These are phyloP conservation scores for Malus orientalis DNA, from an alignment of 306 rosid species.

Conservation along the genomic window DNA sequence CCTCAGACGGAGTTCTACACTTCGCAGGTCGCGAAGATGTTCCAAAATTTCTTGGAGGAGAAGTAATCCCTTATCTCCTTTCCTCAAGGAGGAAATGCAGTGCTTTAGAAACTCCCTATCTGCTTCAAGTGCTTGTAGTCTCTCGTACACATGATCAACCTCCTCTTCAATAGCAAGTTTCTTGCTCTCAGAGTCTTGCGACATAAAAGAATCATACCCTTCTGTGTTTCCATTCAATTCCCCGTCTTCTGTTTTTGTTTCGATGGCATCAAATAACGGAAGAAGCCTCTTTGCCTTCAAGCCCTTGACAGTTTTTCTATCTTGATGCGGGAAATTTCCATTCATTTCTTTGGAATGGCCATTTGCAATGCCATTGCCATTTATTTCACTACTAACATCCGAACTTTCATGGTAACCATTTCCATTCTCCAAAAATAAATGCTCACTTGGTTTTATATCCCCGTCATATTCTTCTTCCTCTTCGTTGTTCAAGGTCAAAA, in stretches of 20 bases:
- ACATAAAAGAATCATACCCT: conserved; percentile 23
- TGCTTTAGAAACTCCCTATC: conserved; percentile 93
- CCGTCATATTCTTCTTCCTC: conserved; percentile 50
- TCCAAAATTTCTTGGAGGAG: conserved; percentile 89
- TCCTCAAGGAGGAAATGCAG: conserved; percentile 76
- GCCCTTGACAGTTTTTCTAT: conserved; percentile 29
- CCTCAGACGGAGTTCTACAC: conserved; percentile 56
- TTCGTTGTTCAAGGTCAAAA: conserved; percentile 52
- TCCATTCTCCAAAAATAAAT: conserved; percentile 46
- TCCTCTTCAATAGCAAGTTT: conserved; percentile 53
- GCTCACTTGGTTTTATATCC: conserved; percentile 27
- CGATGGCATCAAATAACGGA: conserved; percentile 67
- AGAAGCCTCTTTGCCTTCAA: conserved; percentile 57
- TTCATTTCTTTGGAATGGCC: conserved; percentile 55
- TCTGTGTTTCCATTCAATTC: conserved; percentile 46
- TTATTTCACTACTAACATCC: conserved; percentile 26
- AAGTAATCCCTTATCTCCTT: conserved; percentile 80
- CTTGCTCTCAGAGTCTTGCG: conserved; percentile 32
- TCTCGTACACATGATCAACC: conserved; percentile 71
- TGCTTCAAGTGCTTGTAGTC: conserved; percentile 80
- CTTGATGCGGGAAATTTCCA: conserved; percentile 33
- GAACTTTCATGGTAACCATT: conserved; percentile 55
- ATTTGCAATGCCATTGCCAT: conserved; percentile 38
- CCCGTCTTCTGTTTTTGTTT: conserved; percentile 45
- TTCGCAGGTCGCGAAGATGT: conserved; percentile 91